Evolutionary conservation across 495 filamentous ascomycete genomes (phyloP).

Genomic region (Penicillium egyptiacum): DNA sequence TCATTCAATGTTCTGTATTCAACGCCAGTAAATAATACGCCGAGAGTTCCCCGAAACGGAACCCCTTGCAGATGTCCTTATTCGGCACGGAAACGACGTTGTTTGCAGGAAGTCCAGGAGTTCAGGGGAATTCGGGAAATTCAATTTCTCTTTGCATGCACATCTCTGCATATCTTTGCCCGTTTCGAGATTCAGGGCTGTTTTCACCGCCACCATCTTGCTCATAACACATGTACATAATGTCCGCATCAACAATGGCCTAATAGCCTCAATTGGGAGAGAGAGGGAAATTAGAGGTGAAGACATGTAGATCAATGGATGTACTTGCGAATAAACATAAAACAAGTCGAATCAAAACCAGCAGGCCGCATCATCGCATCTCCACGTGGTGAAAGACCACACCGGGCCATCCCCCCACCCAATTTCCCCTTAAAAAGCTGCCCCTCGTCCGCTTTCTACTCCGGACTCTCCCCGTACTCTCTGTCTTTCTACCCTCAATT

Average conservation of each 20-base stretch:
- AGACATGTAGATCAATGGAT: neutral
- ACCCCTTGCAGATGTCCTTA: neutral
- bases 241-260: neutral
- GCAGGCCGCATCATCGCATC: slow-evolving; percentile 19
- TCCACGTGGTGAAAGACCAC: slow-evolving; percentile 5
- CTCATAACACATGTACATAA: neutral
- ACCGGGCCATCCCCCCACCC: slow-evolving; percentile 3
- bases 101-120: slow-evolving; percentile 4
- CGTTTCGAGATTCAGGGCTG: neutral
- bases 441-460: slow-evolving; percentile 20
- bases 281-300: neutral
- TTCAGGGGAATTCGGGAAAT: neutral
- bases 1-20: neutral
- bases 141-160: neutral
- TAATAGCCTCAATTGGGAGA: neutral
- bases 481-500: neutral
- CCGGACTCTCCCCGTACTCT: slow-evolving; percentile 3
- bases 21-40: neutral
- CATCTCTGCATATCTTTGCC: slow-evolving; percentile 9
- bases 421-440: slow-evolving; percentile 33
- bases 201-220: neutral
- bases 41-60: slow-evolving; percentile 3
- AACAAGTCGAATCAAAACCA: slow-evolving; percentile 1
- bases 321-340: neutral
- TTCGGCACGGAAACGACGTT: neutral